Evolutionary conservation across 495 filamentous ascomycete species (phyloP), one percentile per base, ranked within the genome.

Genomic region (Annulohypoxylon stygium): DNA sequence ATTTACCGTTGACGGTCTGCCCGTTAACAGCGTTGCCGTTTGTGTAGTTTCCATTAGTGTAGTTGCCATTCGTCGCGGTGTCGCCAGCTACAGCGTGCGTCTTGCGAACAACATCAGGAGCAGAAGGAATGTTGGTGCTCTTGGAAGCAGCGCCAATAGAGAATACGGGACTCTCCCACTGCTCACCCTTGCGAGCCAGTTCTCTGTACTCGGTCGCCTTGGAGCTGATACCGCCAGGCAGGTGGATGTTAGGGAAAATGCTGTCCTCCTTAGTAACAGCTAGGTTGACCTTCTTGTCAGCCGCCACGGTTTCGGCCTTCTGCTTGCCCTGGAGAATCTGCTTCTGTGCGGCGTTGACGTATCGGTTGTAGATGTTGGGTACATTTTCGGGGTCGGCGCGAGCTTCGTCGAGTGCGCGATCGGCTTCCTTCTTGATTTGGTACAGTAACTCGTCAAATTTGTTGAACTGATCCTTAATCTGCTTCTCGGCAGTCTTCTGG

Each of bases 161-260:
- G 86, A 99, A 99, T 76, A 99, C 89, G 34, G 97, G 94, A 33
- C 91, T 95, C 83, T 97, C 91, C 96, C 96, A 99, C 80, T 90
- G 91, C 74, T 98, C 91, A 57, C 97, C 96, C 86, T 93, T 94
- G 61, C 84, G 83, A 12, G 96, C 93, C 43, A 97, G 85, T 48
- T 98, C 90, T 80, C 90, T 93, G 86, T 95, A 98, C 81, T 97
- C 93, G 61, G 95, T 97, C 18, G 96, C 95, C 88, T 97, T 98
- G 83, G 88, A 91, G 63, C 92, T 93, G 80, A 97, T 95, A 67
- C 94, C 94, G 61, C 94, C 94, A 25, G 95, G 95, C 1, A 99
- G 87, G 54, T 91, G 88, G 80, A 99, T 90, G 76, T 93, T 86
- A 58, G 91, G 90, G 90, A 98, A 97, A 60, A 97, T 91, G 69